phyloP scores from a whole-genome alignment of 1,284 basidiomycete genomes.

The Tilletiaria anomala region DNA sequence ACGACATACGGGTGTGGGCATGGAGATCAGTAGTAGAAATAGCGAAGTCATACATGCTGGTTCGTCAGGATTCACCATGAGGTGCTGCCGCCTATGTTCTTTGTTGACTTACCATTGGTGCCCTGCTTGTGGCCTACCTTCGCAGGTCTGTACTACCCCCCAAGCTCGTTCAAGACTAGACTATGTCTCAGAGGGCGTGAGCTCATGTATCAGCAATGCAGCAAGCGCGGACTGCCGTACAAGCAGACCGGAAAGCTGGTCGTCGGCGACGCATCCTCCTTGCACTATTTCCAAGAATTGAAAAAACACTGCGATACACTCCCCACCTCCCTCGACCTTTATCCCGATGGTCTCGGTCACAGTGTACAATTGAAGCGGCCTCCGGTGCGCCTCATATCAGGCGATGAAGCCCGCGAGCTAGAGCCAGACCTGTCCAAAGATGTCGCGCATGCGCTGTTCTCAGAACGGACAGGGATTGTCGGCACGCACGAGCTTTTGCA shows the following conservation, averaged over 20 bases:
- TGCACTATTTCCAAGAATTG: no score
- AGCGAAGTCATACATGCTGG: no score
- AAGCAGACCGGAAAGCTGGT: conserved; percentile 60
- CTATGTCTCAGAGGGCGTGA: conserved; percentile 76
- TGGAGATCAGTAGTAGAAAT: conserved; percentile 36
- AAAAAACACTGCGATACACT: no score
- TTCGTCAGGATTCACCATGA: no score
- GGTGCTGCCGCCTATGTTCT: no score
- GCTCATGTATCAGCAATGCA: conserved; percentile 67
- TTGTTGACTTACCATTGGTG: no score
- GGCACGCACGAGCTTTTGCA: conserved; percentile 67
- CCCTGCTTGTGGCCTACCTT: no score
- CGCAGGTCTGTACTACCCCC: conserved; percentile 59
- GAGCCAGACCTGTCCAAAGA: conserved; percentile 74
- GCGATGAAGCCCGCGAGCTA: conserved; percentile 56
- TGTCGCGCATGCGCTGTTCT: conserved; percentile 59
- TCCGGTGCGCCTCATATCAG: conserved; percentile 52
- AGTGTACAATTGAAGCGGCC: no score
- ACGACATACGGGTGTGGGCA: conserved; percentile 46
- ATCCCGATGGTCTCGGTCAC: no score
- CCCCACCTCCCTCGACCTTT: no score
- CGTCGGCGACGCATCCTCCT: conserved; percentile 29
- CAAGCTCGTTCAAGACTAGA: conserved; percentile 66
- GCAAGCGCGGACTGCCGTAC: conserved; percentile 52
- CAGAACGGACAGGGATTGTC: conserved; percentile 77